phyloP scores from a whole-genome alignment of 371 early-diverging fungal species.

The Syncephalis fuscata region DNA sequence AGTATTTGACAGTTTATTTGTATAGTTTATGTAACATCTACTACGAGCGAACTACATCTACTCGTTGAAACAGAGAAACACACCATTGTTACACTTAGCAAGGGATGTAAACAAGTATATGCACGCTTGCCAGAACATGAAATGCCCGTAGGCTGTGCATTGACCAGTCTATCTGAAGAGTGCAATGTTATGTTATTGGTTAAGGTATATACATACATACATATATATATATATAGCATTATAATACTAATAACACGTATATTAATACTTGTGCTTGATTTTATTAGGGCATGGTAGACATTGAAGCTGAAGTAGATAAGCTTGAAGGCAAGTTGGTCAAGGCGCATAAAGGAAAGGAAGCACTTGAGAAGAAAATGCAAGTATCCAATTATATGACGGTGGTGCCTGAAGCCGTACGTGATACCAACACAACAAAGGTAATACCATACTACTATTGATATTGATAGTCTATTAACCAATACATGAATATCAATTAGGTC shows the following conservation, averaged over 20 bases:
- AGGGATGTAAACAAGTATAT: slow-evolving; percentile 45
- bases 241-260: no score
- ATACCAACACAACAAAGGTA: slow-evolving; percentile 32
- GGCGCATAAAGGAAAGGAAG: slow-evolving; percentile 23
- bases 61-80: slow-evolving; percentile 25
- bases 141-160: slow-evolving; percentile 61
- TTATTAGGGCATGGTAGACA: slow-evolving; percentile 56
- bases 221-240: no score
- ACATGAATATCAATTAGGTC: slow-evolving; percentile 16
- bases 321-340: slow-evolving; percentile 46
- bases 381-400: slow-evolving; percentile 41
- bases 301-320: slow-evolving; percentile 58
- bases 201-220: slow-evolving; percentile 6
- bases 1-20: no score
- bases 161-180: slow-evolving; percentile 33
- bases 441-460: neutral
- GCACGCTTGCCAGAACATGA: slow-evolving; percentile 22
- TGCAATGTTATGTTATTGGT: slow-evolving; percentile 43
- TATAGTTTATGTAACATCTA: no score
- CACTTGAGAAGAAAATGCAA: slow-evolving; percentile 30
- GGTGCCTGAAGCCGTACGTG: slow-evolving; percentile 45
- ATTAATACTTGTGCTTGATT: no score
- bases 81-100: slow-evolving; percentile 45
- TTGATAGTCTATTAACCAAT: no score
- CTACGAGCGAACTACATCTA: no score